phyloP scores from a whole-genome alignment of 2,329 filamentous ascomycete genomes.

The Diatrype stigma region DNA sequence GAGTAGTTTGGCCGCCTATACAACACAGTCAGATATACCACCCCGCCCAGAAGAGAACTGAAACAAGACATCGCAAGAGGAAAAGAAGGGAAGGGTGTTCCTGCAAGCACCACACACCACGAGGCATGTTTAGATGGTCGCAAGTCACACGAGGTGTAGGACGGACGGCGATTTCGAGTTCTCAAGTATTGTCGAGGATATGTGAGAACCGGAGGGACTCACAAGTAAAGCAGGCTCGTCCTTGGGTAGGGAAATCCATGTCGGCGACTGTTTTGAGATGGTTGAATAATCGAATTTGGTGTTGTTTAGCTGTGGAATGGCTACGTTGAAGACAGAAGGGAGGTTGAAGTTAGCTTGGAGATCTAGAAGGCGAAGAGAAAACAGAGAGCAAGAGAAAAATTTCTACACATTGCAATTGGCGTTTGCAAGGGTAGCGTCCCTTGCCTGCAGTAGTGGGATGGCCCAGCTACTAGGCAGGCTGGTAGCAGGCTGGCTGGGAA shows the following conservation, averaged over 20 bases:
- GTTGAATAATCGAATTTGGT: not conserved
- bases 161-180: not conserved
- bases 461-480: too few species aligned
- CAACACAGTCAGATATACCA: conserved; percentile 23
- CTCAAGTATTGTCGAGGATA: not conserved
- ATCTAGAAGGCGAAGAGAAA: not conserved
- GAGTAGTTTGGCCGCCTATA: conserved; percentile 67
- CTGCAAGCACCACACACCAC: not conserved
- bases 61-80: conserved; percentile 15
- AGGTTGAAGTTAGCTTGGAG: conserved; percentile 2
- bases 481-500: not conserved
- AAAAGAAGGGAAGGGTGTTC: not conserved
- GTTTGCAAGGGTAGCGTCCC: not conserved
- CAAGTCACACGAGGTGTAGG: not conserved
- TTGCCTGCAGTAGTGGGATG: not conserved
- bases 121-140: not conserved
- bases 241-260: conserved; percentile 40
- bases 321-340: conserved; percentile 4
- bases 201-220: conserved; percentile 26
- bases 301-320: not conserved
- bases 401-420: not conserved
- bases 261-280: conserved; percentile 11
- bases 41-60: conserved; percentile 13
- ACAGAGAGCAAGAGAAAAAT: not conserved
- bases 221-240: conserved; percentile 51